Percentiles rank a stretch among this genome's conserved stretches.
phyloP scores from a whole-genome alignment of 2,329 filamentous ascomycete species.

The Fusarium sp. region DNA sequence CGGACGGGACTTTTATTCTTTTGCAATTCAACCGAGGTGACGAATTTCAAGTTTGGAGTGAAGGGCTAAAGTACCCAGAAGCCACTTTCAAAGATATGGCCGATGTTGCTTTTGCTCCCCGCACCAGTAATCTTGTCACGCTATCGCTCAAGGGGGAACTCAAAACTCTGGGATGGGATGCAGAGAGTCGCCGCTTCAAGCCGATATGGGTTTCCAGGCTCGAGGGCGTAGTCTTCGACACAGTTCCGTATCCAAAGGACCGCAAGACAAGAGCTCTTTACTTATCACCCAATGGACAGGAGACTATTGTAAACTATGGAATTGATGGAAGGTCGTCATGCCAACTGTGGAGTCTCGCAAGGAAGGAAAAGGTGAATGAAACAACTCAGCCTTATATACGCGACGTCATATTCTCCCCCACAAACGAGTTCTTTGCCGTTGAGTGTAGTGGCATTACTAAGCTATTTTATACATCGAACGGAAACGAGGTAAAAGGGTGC shows the following conservation, averaged over 20 bases:
- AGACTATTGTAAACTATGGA: not conserved
- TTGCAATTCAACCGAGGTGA: not conserved
- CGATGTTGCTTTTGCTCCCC: not conserved
- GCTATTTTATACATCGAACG: not conserved
- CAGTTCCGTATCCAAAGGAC: not conserved
- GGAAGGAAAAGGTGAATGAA: not conserved
- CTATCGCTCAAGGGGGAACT: not conserved
- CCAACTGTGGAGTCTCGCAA: not conserved
- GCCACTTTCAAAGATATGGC: not conserved
- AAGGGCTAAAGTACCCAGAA: not conserved
- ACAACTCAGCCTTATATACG: accelerated
- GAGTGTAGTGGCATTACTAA: accelerated
- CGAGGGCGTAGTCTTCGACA: not conserved
- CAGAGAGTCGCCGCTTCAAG: not conserved
- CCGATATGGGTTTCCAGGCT: not conserved
- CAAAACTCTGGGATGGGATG: not conserved
- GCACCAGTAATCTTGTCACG: not conserved
- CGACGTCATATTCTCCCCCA: not conserved
- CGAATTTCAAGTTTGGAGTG: not conserved
- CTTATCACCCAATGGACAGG: not conserved
- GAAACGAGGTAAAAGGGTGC: not conserved
- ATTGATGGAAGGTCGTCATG: not conserved
- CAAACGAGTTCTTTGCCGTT: not conserved
- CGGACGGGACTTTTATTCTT: not conserved
- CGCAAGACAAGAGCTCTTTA: not conserved